Conservation (phyloP, 179 eudicot species). For the Camellia oleifera region DNA sequence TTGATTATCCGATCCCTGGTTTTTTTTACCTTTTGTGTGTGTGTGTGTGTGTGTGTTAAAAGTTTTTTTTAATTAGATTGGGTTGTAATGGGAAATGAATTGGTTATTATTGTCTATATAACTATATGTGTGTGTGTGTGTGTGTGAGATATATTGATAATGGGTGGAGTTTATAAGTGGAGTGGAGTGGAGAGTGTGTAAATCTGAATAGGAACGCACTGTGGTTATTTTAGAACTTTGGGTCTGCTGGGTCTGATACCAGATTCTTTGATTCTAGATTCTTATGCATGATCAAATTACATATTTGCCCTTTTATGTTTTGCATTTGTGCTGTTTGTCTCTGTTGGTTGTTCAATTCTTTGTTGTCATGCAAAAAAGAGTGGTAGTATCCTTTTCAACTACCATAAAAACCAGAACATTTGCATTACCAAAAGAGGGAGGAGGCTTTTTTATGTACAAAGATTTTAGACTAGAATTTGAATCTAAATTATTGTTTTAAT, state of each 20-base stretch:
- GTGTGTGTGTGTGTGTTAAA: too few relatives aligned
- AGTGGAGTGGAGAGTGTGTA: constrained; percentile 16
- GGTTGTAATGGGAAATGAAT: background rate
- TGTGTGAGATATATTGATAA: background rate
- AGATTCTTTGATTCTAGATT: constrained; percentile 37
- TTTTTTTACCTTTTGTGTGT: too few relatives aligned
- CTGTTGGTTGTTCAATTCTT: constrained; percentile 14
- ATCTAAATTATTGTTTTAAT: background rate
- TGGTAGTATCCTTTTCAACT: background rate
- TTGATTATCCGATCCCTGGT: too few relatives aligned
- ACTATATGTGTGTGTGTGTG: background rate
- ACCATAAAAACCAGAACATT: background rate
- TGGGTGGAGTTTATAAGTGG: too few relatives aligned
- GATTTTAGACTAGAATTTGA: background rate
- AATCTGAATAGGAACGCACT: constrained; percentile 16
- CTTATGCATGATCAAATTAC: constrained; percentile 28
- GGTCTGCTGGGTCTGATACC: constrained; percentile 27
- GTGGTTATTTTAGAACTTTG: constrained; percentile 31
- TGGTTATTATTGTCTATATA: constrained; percentile 1
- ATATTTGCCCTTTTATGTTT: constrained; percentile 27
- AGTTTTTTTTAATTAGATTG: background rate
- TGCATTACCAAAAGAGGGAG: background rate
- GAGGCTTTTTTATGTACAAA: background rate
- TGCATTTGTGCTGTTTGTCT: constrained; percentile 1
- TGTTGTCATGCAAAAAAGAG: constrained; percentile 8